phyloP scores from a whole-genome alignment of 176 grass and related monocot genomes.

The Zoysia japonica region DNA sequence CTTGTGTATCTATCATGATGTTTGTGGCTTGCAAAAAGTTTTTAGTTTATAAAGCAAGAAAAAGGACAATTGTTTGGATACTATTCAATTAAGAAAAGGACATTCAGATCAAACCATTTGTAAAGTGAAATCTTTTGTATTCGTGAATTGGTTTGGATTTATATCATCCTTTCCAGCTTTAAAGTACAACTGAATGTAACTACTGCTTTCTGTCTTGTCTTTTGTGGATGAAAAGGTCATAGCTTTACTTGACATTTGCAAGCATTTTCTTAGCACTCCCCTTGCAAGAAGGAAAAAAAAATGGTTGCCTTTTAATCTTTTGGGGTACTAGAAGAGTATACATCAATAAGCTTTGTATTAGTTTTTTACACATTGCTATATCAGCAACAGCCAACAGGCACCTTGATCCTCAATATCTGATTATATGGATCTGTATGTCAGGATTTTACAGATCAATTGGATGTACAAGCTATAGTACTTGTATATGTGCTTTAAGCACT shows the following conservation, averaged over 20 bases:
- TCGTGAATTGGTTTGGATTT: constrained; percentile 1
- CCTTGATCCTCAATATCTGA: neutral
- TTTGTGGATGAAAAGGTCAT: constrained; percentile 9
- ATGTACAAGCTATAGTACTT: neutral
- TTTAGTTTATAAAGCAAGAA: neutral
- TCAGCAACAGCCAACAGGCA: neutral
- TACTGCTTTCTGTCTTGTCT: neutral
- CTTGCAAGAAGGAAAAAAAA: neutral
- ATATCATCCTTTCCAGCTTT: constrained; percentile 14
- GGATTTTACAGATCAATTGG: neutral
- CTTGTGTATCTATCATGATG: neutral
- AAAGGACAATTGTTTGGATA: neutral
- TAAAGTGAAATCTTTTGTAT: neutral
- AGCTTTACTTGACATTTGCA: neutral
- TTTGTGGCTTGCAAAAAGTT: neutral
- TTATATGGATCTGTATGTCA: neutral
- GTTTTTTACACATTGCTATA: constrained; percentile 5
- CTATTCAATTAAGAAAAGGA: neutral
- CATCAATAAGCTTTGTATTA: neutral
- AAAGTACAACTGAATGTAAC: constrained; percentile 18
- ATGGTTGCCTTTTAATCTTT: neutral
- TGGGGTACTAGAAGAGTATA: neutral
- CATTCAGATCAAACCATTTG: neutral
- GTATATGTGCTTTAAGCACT: neutral
- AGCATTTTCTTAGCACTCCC: neutral